phyloP scores from a whole-genome alignment of 495 filamentous ascomycete species.

The Daldinia loculata region DNA sequence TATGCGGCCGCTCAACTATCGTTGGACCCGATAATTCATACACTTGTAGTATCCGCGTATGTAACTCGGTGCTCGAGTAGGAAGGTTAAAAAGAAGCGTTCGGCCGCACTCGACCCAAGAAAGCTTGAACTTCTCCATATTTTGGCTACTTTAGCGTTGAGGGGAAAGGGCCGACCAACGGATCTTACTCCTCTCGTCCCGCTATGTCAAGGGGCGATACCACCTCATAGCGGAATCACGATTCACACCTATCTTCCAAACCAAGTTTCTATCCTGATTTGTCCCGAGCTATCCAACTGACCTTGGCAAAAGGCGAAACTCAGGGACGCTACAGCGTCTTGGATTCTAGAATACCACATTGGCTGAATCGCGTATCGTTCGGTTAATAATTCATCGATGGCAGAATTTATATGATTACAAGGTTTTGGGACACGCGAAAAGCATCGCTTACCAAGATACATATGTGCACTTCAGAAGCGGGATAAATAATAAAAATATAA shows the following conservation, averaged over 20 bases:
- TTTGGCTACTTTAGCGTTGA: slow-evolving; percentile 6
- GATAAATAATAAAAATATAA: slow-evolving; percentile 7
- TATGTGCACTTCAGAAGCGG: not conserved
- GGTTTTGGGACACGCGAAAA: slow-evolving; percentile 10
- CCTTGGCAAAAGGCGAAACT: not conserved
- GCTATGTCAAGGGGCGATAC: not conserved
- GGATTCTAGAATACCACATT: not conserved
- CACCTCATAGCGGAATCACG: not conserved
- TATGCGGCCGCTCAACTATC: not conserved
- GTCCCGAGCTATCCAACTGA: not conserved
- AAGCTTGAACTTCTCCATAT: slow-evolving; percentile 2
- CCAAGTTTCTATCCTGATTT: not conserved
- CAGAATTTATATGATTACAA: slow-evolving; percentile 15
- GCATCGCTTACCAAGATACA: slow-evolving; percentile 5
- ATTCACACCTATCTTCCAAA: not conserved
- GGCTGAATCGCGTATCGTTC: not conserved
- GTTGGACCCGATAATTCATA: not conserved
- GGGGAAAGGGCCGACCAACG: slow-evolving; percentile 18
- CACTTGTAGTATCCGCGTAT: not conserved
- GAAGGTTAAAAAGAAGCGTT: not conserved
- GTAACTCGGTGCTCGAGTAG: not conserved
- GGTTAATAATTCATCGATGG: not conserved
- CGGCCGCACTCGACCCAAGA: not conserved
- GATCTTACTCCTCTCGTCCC: not conserved
- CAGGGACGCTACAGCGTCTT: not conserved